A percentile compares a stretch with the other conserved stretches of the same genome.
These are phyloP conservation scores for Candida ovalis DNA, from an alignment of 805 yeast species.

Conservation along the genomic window DNA sequence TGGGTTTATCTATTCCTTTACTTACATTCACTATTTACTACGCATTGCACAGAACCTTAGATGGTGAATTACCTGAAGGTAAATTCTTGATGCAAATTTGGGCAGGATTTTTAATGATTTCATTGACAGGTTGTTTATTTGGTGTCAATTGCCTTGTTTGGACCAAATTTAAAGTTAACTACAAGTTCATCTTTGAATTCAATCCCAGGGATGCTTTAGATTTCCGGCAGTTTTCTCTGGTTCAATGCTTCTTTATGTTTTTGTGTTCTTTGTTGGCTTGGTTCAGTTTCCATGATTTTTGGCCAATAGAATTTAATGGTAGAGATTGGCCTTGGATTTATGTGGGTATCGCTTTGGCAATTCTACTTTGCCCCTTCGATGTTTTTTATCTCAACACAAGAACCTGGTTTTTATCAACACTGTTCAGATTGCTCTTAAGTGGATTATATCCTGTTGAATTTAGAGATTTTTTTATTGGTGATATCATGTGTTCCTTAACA, in stretches of 20 bases:
- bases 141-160: constrained; percentile 70
- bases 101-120: constrained; percentile 80
- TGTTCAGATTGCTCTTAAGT: constrained; percentile 69
- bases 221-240: constrained; percentile 57
- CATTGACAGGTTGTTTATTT: constrained; percentile 59
- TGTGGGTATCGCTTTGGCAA: constrained; percentile 46
- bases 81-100: constrained; percentile 73
- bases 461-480: constrained; percentile 90
- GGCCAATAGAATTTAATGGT: constrained; percentile 58
- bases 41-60: constrained; percentile 35
- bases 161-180: constrained; percentile 74
- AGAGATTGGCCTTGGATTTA: constrained; percentile 79
- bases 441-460: constrained; percentile 95
- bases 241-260: constrained; percentile 59
- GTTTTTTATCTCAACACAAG: constrained; percentile 59
- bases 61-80: constrained; percentile 49
- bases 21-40: constrained; percentile 52
- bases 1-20: constrained; percentile 72
- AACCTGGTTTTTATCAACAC: constrained; percentile 69
- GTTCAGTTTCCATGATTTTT: constrained; percentile 70
- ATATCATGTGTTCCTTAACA: constrained; percentile 82
- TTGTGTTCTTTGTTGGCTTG: constrained; percentile 60
- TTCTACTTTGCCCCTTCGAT: constrained; percentile 60
- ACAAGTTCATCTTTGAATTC: constrained; percentile 88
- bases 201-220: constrained; percentile 64